A percentile compares a stretch with the other conserved stretches of the same genome.
These are phyloP conservation scores for Mycena galericulata DNA, from an alignment of 768 basidiomycete species.

Conservation along the genomic window DNA sequence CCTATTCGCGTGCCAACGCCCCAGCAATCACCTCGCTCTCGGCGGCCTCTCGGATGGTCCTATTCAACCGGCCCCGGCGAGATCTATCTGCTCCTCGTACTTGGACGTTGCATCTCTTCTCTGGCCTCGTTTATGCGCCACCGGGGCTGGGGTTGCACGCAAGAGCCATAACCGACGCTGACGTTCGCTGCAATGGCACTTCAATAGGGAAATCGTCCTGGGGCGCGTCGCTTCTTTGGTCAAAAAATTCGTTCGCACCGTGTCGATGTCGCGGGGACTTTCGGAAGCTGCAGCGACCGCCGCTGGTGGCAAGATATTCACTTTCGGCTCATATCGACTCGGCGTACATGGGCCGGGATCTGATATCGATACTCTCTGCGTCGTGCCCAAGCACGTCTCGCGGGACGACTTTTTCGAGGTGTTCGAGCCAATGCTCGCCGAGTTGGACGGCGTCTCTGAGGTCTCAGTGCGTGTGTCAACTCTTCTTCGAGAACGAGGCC, in stretches of 20 bases:
- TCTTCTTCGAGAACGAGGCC: background rate
- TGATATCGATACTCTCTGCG: conserved; percentile 98
- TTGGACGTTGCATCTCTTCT: background rate
- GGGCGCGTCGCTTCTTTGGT: conserved; percentile 91
- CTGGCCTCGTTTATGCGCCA: conserved; percentile 16
- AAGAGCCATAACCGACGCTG: conserved; percentile 21
- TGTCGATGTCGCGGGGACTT: conserved; percentile 82
- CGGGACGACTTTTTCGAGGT: conserved; percentile 95
- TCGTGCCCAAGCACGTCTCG: conserved; percentile 96
- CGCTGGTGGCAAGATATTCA: conserved; percentile 98
- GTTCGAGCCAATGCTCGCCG: conserved; percentile 90
- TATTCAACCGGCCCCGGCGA: background rate
- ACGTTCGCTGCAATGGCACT: conserved; percentile 30
- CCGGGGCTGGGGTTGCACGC: conserved; percentile 8
- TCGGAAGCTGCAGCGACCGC: conserved; percentile 89
- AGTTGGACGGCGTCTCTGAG: conserved; percentile 85
- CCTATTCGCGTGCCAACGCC: conserved; percentile 16
- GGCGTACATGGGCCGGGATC: conserved; percentile 96
- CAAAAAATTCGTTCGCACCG: conserved; percentile 90
- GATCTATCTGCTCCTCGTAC: conserved; percentile 14
- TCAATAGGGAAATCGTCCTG: conserved; percentile 88
- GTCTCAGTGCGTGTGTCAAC: conserved; percentile 78
- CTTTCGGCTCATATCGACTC: conserved; percentile 97
- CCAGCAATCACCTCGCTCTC: conserved; percentile 16
- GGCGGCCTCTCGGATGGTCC: conserved; percentile 8